Conservation (phyloP, 805 yeast genomes). For the Maudiozyma barnettii region DNA sequence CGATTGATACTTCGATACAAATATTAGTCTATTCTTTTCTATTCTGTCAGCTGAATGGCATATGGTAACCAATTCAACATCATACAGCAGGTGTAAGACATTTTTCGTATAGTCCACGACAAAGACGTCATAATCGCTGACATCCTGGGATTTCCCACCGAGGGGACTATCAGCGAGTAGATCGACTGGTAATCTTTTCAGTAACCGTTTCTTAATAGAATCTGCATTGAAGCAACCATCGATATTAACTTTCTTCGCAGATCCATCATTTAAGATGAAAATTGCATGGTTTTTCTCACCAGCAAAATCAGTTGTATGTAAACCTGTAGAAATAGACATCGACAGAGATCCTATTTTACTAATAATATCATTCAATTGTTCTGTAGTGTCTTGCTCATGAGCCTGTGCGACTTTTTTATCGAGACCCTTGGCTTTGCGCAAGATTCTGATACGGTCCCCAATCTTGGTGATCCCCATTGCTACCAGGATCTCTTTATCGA, state of each 20-base stretch:
- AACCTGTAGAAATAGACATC: conserved; percentile 7
- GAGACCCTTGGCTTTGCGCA: conserved; percentile 41
- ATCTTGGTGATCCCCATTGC: conserved; percentile 68
- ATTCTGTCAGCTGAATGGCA: conserved; percentile 66
- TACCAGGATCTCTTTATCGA: conserved; percentile 54
- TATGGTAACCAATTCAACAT: conserved; percentile 71
- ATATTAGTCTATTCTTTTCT: conserved; percentile 59
- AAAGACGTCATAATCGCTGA: conserved; percentile 47
- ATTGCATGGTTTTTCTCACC: conserved; percentile 41
- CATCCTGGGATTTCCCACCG: conserved; percentile 22
- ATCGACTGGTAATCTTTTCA: conserved; percentile 40
- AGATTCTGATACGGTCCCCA: conserved; percentile 73
- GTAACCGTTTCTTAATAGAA: conserved; percentile 59
- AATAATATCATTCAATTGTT: conserved; percentile 15
- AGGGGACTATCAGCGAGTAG: conserved; percentile 11
- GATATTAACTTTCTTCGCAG: conserved; percentile 56
- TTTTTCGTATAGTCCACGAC: conserved; percentile 38
- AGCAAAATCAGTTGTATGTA: conserved; percentile 16
- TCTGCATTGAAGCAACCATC: conserved; percentile 75
- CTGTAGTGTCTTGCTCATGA: conserved; percentile 4
- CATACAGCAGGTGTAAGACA: conserved; percentile 45
- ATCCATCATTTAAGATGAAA: conserved; percentile 68
- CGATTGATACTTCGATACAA: conserved; percentile 52
- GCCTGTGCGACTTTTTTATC: conserved; percentile 23
- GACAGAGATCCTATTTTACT: conserved; percentile 16